Conservation (phyloP, 2,329 filamentous ascomycete genomes). For the Fusarium buxicola region DNA sequence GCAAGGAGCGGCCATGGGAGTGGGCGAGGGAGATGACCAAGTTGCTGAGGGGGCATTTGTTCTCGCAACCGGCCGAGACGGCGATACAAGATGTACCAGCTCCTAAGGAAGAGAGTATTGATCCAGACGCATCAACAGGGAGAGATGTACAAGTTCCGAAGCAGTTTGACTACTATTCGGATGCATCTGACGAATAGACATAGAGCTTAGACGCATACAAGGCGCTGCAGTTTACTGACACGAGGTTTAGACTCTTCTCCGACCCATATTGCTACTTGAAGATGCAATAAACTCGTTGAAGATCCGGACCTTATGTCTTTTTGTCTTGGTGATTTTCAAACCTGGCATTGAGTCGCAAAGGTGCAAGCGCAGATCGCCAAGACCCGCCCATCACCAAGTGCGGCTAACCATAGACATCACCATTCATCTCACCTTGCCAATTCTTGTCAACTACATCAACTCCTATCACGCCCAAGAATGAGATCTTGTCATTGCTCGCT, state of each 20-base stretch:
- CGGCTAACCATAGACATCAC: not conserved
- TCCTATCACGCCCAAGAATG: not conserved
- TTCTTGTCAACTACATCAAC: not conserved
- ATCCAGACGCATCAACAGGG: constrained; percentile 44
- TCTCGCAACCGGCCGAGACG: constrained; percentile 3
- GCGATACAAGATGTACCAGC: not conserved
- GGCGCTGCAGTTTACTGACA: not conserved
- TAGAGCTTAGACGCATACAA: not conserved
- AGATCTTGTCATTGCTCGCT: not conserved
- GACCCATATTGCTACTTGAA: no score
- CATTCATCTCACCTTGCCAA: not conserved
- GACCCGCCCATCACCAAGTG: constrained; percentile 3
- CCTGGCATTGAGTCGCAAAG: not conserved
- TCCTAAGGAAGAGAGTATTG: constrained; percentile 27
- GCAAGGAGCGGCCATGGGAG: constrained; percentile 73
- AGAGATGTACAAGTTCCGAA: constrained; percentile 46
- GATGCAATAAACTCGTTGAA: no score
- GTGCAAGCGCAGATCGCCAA: not conserved
- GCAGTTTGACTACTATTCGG: constrained; percentile 52
- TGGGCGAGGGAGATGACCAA: constrained; percentile 79
- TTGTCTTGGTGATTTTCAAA: not conserved
- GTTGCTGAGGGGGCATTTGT: constrained; percentile 50
- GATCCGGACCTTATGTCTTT: no score
- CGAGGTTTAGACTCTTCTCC: not conserved
- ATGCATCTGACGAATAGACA: constrained; percentile 40